A percentile compares a stretch with the other conserved stretches of the same genome.
Evolutionary conservation across 768 basidiomycete species (phyloP).

Genomic region (Lenzites betulinus): DNA sequence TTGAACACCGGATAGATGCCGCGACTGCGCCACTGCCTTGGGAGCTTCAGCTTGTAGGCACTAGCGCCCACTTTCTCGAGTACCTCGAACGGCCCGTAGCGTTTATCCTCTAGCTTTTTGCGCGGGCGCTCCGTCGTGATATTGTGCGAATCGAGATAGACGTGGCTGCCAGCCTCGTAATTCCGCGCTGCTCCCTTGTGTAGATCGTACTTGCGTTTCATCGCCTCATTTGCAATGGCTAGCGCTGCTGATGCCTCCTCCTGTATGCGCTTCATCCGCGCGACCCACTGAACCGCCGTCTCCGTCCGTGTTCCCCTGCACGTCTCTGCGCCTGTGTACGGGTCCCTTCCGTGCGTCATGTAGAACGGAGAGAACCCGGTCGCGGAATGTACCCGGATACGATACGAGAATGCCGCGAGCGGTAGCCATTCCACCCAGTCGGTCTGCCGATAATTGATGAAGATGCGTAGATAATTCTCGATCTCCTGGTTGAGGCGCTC

Average conservation of each 20-base stretch:
- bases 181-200: not conserved
- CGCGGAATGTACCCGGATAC: constrained; percentile 31
- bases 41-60: constrained; percentile 30
- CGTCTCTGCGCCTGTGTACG: constrained; percentile 9
- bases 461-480: constrained; percentile 41
- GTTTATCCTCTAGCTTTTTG: constrained; percentile 30
- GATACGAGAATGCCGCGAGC: constrained; percentile 37
- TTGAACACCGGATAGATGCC: constrained; percentile 34
- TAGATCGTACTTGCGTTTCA: constrained; percentile 30
- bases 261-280: constrained; percentile 22
- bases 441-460: constrained; percentile 34
- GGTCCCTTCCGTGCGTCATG: constrained; percentile 28
- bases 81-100: constrained; percentile 31
- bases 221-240: constrained; percentile 26
- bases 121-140: constrained; percentile 28
- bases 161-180: constrained; percentile 27
- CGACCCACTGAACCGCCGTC: constrained; percentile 20
- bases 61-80: constrained; percentile 22
- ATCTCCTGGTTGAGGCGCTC: constrained; percentile 43
- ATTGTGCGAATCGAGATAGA: constrained; percentile 32
- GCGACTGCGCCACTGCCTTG: constrained; percentile 25
- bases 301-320: constrained; percentile 2
- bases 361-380: constrained; percentile 38
- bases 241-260: constrained; percentile 19
- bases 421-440: constrained; percentile 39